These are phyloP conservation scores for Colletotrichum sidae DNA, from an alignment of 2,329 filamentous ascomycete genomes.

Conservation along the genomic window DNA sequence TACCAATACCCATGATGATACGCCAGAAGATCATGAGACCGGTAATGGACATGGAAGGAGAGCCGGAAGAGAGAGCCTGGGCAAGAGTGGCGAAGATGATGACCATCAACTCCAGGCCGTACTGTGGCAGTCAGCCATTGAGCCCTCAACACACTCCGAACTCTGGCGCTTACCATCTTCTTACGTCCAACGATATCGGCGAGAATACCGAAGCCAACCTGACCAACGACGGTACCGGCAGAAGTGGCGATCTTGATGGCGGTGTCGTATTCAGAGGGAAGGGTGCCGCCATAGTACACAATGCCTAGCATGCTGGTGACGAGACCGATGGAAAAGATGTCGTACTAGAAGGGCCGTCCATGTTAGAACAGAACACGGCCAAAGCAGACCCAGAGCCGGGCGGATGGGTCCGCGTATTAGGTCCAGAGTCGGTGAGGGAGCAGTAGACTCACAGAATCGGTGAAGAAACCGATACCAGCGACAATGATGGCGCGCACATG, in stretches of 20 bases:
- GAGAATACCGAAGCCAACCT: constrained; percentile 82
- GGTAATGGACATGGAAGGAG: constrained; percentile 71
- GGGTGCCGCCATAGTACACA: constrained; percentile 75
- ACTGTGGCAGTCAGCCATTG: constrained; percentile 59
- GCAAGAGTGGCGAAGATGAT: constrained; percentile 84
- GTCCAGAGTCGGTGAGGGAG: too few species aligned
- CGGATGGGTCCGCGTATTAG: too few species aligned
- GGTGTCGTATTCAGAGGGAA: constrained; percentile 77
- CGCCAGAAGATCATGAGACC: constrained; percentile 84
- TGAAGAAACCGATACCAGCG: constrained; percentile 89
- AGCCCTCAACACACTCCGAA: background rate
- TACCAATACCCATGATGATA: constrained; percentile 70
- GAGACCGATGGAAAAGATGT: constrained; percentile 83
- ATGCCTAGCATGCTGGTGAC: constrained; percentile 82
- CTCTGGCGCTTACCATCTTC: constrained; percentile 54
- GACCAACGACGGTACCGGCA: constrained; percentile 84
- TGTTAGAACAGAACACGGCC: background rate
- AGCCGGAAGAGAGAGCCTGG: constrained; percentile 74
- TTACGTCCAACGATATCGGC: constrained; percentile 84
- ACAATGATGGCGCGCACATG: constrained; percentile 82
- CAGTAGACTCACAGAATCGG: constrained; percentile 65
- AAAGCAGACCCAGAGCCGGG: constrained; percentile 37
- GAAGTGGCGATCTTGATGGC: constrained; percentile 89
- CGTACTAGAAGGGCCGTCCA: constrained; percentile 60
- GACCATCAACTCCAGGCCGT: constrained; percentile 82